A percentile compares a stretch with the other conserved stretches of the same genome.
phyloP scores from a whole-genome alignment of 2,329 filamentous ascomycete genomes.

The Emmonsiellopsis sp. region DNA sequence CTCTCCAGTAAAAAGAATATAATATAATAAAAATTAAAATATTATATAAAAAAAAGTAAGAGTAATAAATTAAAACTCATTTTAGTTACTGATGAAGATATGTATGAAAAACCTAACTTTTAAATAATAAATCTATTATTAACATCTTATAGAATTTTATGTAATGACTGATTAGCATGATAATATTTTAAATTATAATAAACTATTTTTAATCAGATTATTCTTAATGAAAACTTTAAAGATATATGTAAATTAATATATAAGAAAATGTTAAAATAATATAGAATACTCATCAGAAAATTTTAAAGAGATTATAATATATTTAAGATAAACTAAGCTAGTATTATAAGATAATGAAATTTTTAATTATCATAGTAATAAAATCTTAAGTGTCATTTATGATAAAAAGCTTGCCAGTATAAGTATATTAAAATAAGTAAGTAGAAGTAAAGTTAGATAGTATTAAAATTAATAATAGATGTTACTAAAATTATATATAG shows the following conservation, averaged over 20 bases:
- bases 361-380: not conserved
- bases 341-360: not conserved
- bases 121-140: not conserved
- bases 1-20: conserved; percentile 4
- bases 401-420: not conserved
- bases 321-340: not conserved
- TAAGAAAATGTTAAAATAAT: not conserved
- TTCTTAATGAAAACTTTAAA: not conserved
- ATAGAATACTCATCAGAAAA: not conserved
- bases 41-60: not conserved
- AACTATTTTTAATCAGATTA: conserved; percentile 4
- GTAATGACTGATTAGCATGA: conserved; percentile 5
- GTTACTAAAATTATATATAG: no score
- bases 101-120: conserved; percentile 1
- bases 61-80: not conserved
- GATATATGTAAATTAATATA: not conserved
- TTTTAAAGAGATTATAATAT: not conserved
- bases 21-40: conserved; percentile 2
- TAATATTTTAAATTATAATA: no score
- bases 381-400: not conserved
- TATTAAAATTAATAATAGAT: no score
- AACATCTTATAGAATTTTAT: conserved; percentile 4
- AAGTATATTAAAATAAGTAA: no score
- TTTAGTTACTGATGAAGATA: not conserved
- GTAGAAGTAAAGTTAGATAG: no score